These are phyloP conservation scores for Cercospora nicotianae DNA, from an alignment of 2,329 filamentous ascomycete genomes.

Conservation along the genomic window DNA sequence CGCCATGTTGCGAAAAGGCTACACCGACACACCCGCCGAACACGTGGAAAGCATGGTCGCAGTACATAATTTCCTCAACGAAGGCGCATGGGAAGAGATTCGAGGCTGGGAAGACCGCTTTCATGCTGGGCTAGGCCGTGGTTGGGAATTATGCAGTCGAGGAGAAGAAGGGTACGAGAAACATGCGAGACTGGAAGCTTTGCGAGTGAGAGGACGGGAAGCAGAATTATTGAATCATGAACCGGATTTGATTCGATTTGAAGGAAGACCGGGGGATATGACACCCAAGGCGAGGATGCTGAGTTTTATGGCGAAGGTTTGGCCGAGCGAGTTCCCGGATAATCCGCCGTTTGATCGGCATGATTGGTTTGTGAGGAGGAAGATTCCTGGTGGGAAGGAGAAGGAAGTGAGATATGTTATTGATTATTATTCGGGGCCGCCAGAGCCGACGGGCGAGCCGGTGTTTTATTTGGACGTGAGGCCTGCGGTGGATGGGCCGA, in stretches of 20 bases:
- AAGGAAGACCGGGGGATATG: conserved; percentile 82
- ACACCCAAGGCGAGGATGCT: conserved; percentile 89
- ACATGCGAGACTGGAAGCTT: conserved; percentile 29
- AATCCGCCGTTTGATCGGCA: conserved; percentile 93
- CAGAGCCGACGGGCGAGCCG: conserved; percentile 81
- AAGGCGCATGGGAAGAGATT: conserved; percentile 95
- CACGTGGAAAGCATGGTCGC: conserved; percentile 96
- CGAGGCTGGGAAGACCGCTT: conserved; percentile 91
- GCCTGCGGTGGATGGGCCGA: conserved; percentile 80
- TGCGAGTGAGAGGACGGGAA: conserved; percentile 24
- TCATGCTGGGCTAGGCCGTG: conserved; percentile 64
- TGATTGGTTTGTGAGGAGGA: conserved; percentile 89
- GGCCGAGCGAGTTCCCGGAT: conserved; percentile 74
- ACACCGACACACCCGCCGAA: conserved; percentile 88
- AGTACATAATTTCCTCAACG: conserved; percentile 97
- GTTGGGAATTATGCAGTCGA: conserved; percentile 37
- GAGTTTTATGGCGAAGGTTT: conserved; percentile 74
- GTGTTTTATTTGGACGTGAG: conserved; percentile 95
- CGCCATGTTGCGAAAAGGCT: conserved; percentile 90
- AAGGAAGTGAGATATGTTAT: conserved; percentile 92
- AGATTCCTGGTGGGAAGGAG: conserved; percentile 61
- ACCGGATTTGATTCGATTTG: conserved; percentile 80
- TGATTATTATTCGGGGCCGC: conserved; percentile 63
- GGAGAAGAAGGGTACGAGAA: conserved; percentile 39
- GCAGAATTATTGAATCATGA: conserved; percentile 45